Evolutionary conservation across 805 yeast species (phyloP), one percentile per base, ranked within the genome.

Genomic region (Candida multigemmis): DNA sequence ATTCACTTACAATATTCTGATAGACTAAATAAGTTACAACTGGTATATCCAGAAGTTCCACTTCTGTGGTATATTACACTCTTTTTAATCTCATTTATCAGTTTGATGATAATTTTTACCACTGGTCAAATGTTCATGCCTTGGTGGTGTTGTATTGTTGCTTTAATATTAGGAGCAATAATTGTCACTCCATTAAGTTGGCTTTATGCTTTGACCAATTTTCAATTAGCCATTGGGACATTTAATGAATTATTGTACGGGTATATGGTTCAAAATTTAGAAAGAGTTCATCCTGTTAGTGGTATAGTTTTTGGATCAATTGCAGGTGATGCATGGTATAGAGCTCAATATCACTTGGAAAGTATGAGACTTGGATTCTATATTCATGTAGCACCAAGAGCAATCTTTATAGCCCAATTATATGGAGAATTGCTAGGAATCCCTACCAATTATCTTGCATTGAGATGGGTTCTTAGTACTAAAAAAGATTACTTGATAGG

Each of bases 241-340:
- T 63, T 68, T 35, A 68, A 68, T 36, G 74, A 68, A 35, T 50
- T 68, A 14, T 37, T 65, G 5, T 68, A 61, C 34, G 74, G 74
- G 0, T 46, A 54, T 23, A 49, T 68, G 58, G 55, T 64, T 4
- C 65, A 68, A 32, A 44, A 41, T 15, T 12, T 31, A 2, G 12
- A 29, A 10, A 29, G 42, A 16, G 47, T 48, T 22, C 72, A 68
- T 31, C 73, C 73, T 1, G 69, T 60, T 3, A 65, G 71, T 4
- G 72, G 71, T 4, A 44, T 64, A 2, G 53, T 65, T 3, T 68
- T 65, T 38, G 71, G 71, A 4, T 62, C 71, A 7, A 48, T 68
- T n/a, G 67, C 74, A 1, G 74, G 74, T 2, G 64, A 68, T 38
- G 68, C 71, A 6, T 65, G 71, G 71, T 65, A 65, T 32, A 37